Conservation (phyloP, 768 basidiomycete genomes). For the Gyrodon lividus region DNA sequence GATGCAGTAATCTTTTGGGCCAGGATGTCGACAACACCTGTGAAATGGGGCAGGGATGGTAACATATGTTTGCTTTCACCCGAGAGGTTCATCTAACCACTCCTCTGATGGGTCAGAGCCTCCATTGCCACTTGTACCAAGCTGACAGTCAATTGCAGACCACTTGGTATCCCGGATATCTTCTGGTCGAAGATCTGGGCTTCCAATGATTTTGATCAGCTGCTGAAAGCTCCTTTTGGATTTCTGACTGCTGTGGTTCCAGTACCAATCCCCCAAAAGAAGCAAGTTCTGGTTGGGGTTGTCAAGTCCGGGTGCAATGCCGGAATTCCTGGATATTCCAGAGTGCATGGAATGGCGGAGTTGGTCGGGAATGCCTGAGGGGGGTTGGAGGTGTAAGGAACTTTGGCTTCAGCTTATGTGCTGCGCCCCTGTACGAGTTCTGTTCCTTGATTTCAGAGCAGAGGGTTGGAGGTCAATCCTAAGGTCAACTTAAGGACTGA, state of each 20-base stretch:
- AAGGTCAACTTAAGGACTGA: no score
- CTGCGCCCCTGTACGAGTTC: no score
- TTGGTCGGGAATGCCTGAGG: no score
- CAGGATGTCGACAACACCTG: neutral
- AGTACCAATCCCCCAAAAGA: conserved; percentile 24
- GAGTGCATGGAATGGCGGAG: no score
- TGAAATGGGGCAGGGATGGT: conserved; percentile 5
- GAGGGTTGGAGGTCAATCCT: no score
- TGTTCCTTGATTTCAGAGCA: no score
- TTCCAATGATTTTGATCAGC: conserved; percentile 14
- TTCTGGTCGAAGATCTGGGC: conserved; percentile 10
- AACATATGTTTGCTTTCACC: conserved; percentile 1
- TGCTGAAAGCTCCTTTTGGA: conserved; percentile 8
- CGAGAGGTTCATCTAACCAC: neutral
- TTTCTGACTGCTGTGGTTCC: conserved; percentile 16
- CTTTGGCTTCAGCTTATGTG: no score
- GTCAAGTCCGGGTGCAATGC: no score
- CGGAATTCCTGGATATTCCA: no score
- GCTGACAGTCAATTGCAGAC: conserved; percentile 6
- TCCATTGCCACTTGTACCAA: conserved; percentile 6
- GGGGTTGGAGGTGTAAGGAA: no score
- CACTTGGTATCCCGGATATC: conserved; percentile 12
- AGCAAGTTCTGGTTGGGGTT: conserved; percentile 24
- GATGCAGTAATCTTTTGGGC: conserved; percentile 2
- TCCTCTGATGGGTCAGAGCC: no score